Evolutionary conservation across 148 eudicot genomes (phyloP).

Genomic region (Cornus controversa): DNA sequence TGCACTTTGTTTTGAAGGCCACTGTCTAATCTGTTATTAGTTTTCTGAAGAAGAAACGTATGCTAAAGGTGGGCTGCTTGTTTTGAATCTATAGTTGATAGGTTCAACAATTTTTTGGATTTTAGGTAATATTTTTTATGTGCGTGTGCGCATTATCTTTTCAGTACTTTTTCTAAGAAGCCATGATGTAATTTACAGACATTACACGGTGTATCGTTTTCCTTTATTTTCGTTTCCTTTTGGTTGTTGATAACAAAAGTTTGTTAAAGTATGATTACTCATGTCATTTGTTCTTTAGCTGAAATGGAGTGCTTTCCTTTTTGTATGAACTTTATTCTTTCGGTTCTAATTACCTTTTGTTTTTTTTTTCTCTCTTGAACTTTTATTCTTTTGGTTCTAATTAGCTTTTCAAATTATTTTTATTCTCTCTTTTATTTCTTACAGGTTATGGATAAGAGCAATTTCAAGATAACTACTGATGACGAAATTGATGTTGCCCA

Average conservation of each 20-base stretch:
- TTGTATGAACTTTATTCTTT: not conserved
- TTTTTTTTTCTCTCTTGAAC: constrained; percentile 1
- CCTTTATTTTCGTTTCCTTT: not conserved
- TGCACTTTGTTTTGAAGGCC: not conserved
- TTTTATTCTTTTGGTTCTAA: not conserved
- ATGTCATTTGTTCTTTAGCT: not conserved
- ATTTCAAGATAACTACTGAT: constrained; percentile 78
- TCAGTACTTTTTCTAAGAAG: not conserved
- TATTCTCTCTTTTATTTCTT: constrained; percentile 2
- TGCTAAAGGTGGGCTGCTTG: not conserved
- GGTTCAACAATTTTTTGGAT: not conserved
- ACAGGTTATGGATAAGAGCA: constrained; percentile 54
- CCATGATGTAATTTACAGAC: not conserved
- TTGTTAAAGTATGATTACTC: not conserved
- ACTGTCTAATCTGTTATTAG: not conserved
- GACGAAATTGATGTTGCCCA: constrained; percentile 90
- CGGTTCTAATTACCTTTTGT: not conserved
- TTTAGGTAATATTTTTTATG: not conserved
- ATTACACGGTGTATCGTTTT: too few relatives aligned
- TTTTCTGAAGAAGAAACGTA: too few relatives aligned
- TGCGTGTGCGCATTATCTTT: not conserved
- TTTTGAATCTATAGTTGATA: not conserved
- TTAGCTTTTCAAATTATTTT: not conserved
- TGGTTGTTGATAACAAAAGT: constrained; percentile 2
- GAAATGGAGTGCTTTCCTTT: not conserved